Evolutionary conservation across 2,329 filamentous ascomycete species (phyloP), one percentile per base, ranked within the genome.

Genomic region (Bimuria novae-zelandiae): DNA sequence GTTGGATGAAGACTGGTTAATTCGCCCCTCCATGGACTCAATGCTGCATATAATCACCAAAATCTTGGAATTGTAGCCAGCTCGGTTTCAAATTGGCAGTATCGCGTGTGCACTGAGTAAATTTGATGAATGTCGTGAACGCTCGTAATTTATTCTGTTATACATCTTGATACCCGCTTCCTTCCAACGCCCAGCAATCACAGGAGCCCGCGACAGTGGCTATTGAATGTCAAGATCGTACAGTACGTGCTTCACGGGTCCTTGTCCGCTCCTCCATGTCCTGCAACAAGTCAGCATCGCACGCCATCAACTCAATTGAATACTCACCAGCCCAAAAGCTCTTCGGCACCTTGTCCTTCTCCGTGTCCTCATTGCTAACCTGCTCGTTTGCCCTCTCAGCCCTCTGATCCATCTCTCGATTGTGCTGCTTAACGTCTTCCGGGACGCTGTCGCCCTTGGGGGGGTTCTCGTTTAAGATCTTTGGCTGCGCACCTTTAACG

Each of bases 341-440:
- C 49, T 66, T 66, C 14, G 64, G 51, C 16, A 77, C 76, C 59
- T 77, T 76, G 29, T 78, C 74, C 56, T 76, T 75, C 52, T 71
- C 51, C 14, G 62, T 65, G 6, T 76, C 72, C 55, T 72, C 63
- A 54, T 73, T 70, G 40, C 54, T 62, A 45, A 70, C 65, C 68
- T 70, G 69, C 56, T 74, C 71, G 59, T 71, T 57, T 52, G 76
- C 65, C 69, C 66, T 72, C 59, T 79, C 76, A 62, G 72, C 67
- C 61, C 76, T 68, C 45, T 72, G 53, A 23, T 74, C 72, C 69
- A 79, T 71, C 59, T 79, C 76, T 57, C 67, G 49, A 55, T 79
- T 79, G 61, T 79, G 77, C 62, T 74, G 46, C 69, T 67, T 71
- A 19, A 79, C 76, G 12, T 75, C 73, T 56, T 70, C 59, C 27